These are phyloP conservation scores for Lactarius pseudohatsudake DNA, from an alignment of 768 basidiomycete species.

Conservation along the genomic window DNA sequence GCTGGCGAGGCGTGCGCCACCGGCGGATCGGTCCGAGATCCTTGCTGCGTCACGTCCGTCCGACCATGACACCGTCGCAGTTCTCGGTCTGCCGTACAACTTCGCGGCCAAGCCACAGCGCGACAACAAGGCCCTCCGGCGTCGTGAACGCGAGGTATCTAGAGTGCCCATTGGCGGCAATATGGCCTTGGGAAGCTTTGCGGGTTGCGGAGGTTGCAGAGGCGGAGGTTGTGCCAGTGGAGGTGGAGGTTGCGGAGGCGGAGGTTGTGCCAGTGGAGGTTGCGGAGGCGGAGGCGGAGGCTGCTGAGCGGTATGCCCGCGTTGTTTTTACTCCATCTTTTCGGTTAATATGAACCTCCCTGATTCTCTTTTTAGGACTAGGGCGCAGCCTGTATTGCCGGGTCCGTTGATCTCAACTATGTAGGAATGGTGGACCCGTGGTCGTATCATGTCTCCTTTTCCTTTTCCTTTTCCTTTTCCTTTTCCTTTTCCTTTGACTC, in stretches of 20 bases:
- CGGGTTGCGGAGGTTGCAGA: no score
- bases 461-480: no score
- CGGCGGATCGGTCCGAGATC: conserved; percentile 38
- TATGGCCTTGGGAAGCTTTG: no score
- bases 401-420: neutral
- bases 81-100: conserved; percentile 27
- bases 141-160: conserved; percentile 12
- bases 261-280: neutral
- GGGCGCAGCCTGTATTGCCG: conserved; percentile 22
- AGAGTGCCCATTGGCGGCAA: neutral
- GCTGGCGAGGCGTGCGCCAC: conserved; percentile 34
- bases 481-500: no score
- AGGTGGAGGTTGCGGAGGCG: no score
- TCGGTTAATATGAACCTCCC: neutral
- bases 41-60: conserved; percentile 56
- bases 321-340: neutral
- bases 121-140: conserved; percentile 19
- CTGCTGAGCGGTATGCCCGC: conserved; percentile 12
- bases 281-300: conserved; percentile 3
- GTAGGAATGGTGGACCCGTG: neutral
- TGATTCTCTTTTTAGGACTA: neutral
- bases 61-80: conserved; percentile 49
- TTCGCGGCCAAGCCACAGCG: conserved; percentile 18
- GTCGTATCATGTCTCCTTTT: no score
- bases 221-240: no score